Evolutionary conservation across 2,329 filamentous ascomycete species (phyloP), one percentile per base, ranked within the genome.

Genomic region (Penicillium sp.): DNA sequence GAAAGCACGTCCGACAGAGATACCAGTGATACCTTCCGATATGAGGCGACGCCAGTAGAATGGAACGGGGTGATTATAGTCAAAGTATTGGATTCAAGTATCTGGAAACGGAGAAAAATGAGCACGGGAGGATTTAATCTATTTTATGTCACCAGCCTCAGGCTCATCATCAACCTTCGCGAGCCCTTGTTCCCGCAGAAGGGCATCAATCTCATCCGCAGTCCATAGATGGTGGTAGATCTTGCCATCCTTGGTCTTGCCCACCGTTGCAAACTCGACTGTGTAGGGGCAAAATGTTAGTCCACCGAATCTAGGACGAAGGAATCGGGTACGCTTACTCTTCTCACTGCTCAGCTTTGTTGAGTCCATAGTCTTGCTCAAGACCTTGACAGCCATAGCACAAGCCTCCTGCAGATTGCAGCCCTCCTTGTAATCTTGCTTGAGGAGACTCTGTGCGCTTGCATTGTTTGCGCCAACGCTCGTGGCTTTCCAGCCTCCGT

Each of bases 301-400:
- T 55, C 34, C 14, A 14, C 34, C 36, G 45, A 28, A 44, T 19
- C 22, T 6, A 16, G 13, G 16, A n/a, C 22, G 41, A n/a, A 40
- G 46, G 30, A 29, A 29, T 8, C 12, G 2, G 12, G 41, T 4
- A 31, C 19, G 79, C 88, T 73, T 76, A 95, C 91, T 95, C 83
- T 99, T 99, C 81, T 99, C 93, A 68, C 90, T 95, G 78, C 90
- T 96, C 68, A 99, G 76, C 80, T 96, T 99, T 46, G 92, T 97
- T 47, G 91, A 95, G 72, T 99, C 93, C 95, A 99, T 99, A 5
- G 93, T 99, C 84, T 99, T 99, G 81, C 93, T 97, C 59, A 99
- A 76, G 56, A 99, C 93, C 81, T 99, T 99, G 71, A 99, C 93
- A 10, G 93, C 93, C 80, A 96, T 87, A 46, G 87, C 90, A 71